Conservation (phyloP, 805 yeast species). For the Tetrapisispora taiwanensis region DNA sequence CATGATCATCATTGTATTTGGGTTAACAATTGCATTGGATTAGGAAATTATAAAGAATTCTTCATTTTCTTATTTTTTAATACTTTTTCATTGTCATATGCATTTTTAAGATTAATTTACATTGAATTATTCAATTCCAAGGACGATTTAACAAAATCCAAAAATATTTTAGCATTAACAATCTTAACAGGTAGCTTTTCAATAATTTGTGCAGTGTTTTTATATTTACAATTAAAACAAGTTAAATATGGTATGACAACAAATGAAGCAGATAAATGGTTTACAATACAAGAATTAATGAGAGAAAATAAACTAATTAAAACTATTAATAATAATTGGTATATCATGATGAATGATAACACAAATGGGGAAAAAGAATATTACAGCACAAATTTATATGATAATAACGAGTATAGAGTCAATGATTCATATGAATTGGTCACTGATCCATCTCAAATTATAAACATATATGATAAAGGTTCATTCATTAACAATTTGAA, state of each 20-base stretch:
- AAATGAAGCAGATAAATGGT: slow-evolving; percentile 68
- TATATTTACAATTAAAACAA: slow-evolving; percentile 37
- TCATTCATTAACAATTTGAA: slow-evolving; percentile 18
- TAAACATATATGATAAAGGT: slow-evolving; percentile 26
- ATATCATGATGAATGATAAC: slow-evolving; percentile 4
- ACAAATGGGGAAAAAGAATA: slow-evolving; percentile 1
- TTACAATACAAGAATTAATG: slow-evolving; percentile 43
- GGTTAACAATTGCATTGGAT: slow-evolving; percentile 69
- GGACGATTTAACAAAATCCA: slow-evolving; percentile 9
- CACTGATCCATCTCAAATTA: slow-evolving; percentile 12
- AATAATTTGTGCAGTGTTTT: slow-evolving; percentile 36
- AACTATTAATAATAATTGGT: slow-evolving; percentile 12
- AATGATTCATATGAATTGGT: slow-evolving; percentile 8
- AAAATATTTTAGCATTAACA: slow-evolving; percentile 29
- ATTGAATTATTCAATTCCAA: slow-evolving; percentile 3
- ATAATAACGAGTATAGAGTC: slow-evolving; percentile 11
- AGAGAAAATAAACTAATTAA: slow-evolving; percentile 31
- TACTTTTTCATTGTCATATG: slow-evolving; percentile 35
- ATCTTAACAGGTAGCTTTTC: slow-evolving; percentile 37
- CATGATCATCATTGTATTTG: slow-evolving; percentile 72
- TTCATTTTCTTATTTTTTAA: slow-evolving; percentile 45
- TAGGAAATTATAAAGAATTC: slow-evolving; percentile 53
- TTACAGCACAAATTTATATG: slow-evolving; percentile 27
- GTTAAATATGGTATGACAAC: slow-evolving; percentile 63
- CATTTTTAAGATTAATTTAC: slow-evolving; percentile 22